Base-by-base conservation (phyloP, 768 basidiomycete species). In the Chalciporus sphaerocephalus region DNA sequence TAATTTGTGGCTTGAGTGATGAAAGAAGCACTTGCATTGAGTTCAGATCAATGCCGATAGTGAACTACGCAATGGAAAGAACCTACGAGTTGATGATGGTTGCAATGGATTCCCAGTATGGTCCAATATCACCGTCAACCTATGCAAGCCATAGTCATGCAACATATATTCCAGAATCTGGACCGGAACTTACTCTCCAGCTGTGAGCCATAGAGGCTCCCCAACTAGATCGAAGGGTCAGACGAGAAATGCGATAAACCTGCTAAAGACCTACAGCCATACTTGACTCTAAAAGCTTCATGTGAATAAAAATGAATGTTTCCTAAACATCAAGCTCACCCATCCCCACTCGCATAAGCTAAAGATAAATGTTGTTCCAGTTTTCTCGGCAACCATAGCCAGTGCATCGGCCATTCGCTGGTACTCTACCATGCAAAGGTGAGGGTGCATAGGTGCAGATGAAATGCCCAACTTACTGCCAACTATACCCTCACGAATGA, bases 281-380 rank as follows among this genome's bases (percentile, higher is more conserved):
- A 79, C 79, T 65, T 81, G 74, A 53, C 68, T 71, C 78, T 80
- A 44, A 30, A 18, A 16, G n/a, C 38, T n/a, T 22, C 21, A 9
- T 30, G 25, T 39, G n/a, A 46, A 25, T 25, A 3, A 35, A 23
- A 38, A 4, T 9, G 13, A 13, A 35, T 37, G 37, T 36, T 13
- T 11, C 38, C 5, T 25, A 20, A 5, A 30, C 18, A 21, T 44
- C 35, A 49, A 21, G 64, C 74, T 59, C 48, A 83, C 83, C 61
- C 74, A 67, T 24, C 83, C 83, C 83, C 83, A 85, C 62, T 85
- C 70, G 55, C 83, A 85, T 21, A 85, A 59, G 27, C 81, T 82
- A 43, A 79, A 80, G 10, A 81, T 58, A 33, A 85, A 62, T 0
- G 79, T 78, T 28, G 75, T 78, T 5, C 75, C 75, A 0, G 75